These are phyloP conservation scores for Cryptosporidium parvum DNA, from an alignment of 169 alveolate genomes.

Conservation along the genomic window DNA sequence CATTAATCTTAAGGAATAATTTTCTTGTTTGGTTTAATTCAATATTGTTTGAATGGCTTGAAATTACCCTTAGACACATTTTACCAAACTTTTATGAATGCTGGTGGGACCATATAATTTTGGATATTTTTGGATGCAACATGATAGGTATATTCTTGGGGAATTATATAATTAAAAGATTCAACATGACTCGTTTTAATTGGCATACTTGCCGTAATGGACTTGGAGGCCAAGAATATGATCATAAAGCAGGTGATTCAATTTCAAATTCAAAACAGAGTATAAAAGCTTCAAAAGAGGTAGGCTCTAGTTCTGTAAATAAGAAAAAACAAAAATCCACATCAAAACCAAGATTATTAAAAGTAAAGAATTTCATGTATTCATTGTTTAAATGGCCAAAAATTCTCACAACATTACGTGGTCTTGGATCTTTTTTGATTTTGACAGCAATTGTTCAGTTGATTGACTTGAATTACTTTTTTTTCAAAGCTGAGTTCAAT, in stretches of 20 bases:
- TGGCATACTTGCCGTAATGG: conserved; percentile 78
- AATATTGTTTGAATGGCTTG: conserved; percentile 87
- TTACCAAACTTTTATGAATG: conserved; percentile 93
- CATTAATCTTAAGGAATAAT: conserved; percentile 88
- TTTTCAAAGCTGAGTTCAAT: conserved; percentile 84
- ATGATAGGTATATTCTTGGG: conserved; percentile 85
- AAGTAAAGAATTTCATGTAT: background rate
- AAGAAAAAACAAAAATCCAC: background rate
- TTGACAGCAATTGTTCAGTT: conserved; percentile 81
- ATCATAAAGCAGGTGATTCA: background rate
- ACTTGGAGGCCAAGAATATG: conserved; percentile 7
- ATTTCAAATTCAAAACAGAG: background rate
- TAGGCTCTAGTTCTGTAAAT: background rate
- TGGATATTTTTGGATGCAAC: conserved; percentile 88
- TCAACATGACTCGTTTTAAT: conserved; percentile 72
- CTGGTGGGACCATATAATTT: conserved; percentile 93
- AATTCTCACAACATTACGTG: conserved; percentile 80
- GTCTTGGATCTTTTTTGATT: conserved; percentile 80
- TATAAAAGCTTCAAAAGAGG: background rate
- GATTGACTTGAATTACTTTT: conserved; percentile 87
- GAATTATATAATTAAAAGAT: conserved; percentile 27
- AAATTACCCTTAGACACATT: conserved; percentile 89
- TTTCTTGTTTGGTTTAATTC: conserved; percentile 85
- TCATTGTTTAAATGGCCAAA: conserved; percentile 79
- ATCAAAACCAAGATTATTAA: background rate